These are phyloP conservation scores for Suaeda aralocaspica DNA, from an alignment of 148 eudicot species.

Conservation along the genomic window DNA sequence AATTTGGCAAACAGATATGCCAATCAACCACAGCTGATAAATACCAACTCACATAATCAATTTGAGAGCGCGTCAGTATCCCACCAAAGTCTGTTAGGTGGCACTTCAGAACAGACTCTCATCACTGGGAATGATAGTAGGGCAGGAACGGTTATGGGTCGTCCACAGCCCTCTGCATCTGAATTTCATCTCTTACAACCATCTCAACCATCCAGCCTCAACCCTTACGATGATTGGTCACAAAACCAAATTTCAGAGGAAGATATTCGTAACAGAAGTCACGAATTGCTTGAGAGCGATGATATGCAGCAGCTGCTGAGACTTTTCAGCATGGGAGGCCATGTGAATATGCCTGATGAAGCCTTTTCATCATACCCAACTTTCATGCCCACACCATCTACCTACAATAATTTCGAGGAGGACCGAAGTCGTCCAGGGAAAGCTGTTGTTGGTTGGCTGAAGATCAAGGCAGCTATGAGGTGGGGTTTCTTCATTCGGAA, in stretches of 20 bases:
- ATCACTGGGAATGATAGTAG: constrained; percentile 30
- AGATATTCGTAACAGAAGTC: constrained; percentile 79
- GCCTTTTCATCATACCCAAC: constrained; percentile 37
- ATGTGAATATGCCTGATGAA: constrained; percentile 48
- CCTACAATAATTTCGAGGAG: constrained; percentile 44
- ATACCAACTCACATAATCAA: constrained; percentile 46
- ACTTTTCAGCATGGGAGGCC: constrained; percentile 72
- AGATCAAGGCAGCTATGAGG: constrained; percentile 94
- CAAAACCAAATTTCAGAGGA: constrained; percentile 65
- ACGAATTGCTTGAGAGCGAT: constrained; percentile 84
- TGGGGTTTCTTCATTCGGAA: constrained; percentile 93
- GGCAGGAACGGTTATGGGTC: constrained; percentile 54
- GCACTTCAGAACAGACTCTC: constrained; percentile 42
- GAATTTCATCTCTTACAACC: constrained; percentile 42
- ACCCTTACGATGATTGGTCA: constrained; percentile 73
- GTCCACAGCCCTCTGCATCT: constrained; percentile 50
- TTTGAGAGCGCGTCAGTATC: constrained; percentile 42
- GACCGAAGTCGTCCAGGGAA: constrained; percentile 61
- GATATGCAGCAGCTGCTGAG: constrained; percentile 92
- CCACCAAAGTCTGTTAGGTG: constrained; percentile 34
- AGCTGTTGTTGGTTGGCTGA: constrained; percentile 90
- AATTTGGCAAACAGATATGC: constrained; percentile 42
- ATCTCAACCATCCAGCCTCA: constrained; percentile 40
- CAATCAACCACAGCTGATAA: constrained; percentile 40
- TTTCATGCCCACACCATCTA: constrained; percentile 58